Conservation (phyloP, 2,329 filamentous ascomycete genomes). For the Clarireedia monteithiana region DNA sequence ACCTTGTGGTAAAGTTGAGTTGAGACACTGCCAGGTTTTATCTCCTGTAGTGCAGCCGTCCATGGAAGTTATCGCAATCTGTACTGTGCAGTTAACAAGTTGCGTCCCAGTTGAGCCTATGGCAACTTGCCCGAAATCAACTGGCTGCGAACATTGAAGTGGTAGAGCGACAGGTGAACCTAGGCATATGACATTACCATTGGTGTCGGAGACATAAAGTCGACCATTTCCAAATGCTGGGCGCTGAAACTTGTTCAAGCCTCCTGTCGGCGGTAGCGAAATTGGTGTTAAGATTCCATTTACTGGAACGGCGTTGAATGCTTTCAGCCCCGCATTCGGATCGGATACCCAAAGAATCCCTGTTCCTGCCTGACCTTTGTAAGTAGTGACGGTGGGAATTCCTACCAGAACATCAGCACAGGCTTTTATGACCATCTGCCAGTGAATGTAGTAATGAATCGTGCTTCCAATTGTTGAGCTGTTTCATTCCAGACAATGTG, state of each 20-base stretch:
- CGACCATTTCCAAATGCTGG: conserved; percentile 32
- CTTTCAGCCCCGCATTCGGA: conserved; percentile 30
- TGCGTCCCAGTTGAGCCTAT: conserved; percentile 28
- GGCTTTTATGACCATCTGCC: conserved; percentile 13
- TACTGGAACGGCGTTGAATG: conserved; percentile 32
- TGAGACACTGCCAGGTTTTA: conserved; percentile 31
- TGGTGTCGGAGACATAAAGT: conserved; percentile 26
- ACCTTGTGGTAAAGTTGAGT: conserved; percentile 33
- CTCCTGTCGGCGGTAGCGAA: conserved; percentile 29
- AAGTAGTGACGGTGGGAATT: conserved; percentile 28
- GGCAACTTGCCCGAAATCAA: conserved; percentile 27
- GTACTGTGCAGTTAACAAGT: conserved; percentile 25
- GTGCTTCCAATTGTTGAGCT: no score
- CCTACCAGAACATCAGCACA: conserved; percentile 20
- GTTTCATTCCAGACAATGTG: no score
- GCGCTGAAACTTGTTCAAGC: conserved; percentile 31
- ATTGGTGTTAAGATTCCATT: conserved; percentile 29
- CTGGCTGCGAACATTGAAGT: conserved; percentile 30
- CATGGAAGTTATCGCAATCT: conserved; percentile 25
- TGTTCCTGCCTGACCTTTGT: conserved; percentile 28
- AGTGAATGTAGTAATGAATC: not conserved
- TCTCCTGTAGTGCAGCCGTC: conserved; percentile 31
- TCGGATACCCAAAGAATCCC: conserved; percentile 34
- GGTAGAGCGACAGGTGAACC: conserved; percentile 32
- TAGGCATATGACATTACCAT: conserved; percentile 21